Conservation (phyloP, 169 alveolate species). For the Sarcocystis neurona region DNA sequence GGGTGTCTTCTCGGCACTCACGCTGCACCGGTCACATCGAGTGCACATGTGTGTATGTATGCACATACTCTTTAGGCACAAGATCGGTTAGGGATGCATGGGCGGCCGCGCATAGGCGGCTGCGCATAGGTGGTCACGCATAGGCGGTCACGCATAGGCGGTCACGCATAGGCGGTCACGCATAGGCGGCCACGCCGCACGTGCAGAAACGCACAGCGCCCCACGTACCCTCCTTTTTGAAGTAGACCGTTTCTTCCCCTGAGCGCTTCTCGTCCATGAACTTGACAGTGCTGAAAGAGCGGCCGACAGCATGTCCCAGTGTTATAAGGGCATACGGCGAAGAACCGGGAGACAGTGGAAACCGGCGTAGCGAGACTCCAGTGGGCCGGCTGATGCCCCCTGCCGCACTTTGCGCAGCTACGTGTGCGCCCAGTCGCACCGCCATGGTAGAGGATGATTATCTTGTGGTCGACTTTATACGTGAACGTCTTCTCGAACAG, state of each 20-base stretch:
- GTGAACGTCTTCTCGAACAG: no score
- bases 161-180: not conserved
- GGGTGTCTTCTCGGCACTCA: no score
- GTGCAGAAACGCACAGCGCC: not conserved
- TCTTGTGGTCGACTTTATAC: no score
- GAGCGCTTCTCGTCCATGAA: conserved; percentile 71
- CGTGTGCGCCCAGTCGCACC: no score
- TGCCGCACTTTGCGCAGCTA: no score
- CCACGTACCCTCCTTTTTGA: conserved; percentile 74
- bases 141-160: not conserved
- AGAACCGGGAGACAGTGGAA: no score
- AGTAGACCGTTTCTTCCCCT: conserved; percentile 72
- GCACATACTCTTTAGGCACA: not conserved
- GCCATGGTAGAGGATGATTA: no score
- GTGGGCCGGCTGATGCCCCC: no score
- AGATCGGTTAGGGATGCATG: not conserved
- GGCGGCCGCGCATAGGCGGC: not conserved
- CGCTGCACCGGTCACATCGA: no score
- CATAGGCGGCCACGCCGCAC: not conserved
- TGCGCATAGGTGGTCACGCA: not conserved
- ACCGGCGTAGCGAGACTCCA: no score
- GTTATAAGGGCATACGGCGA: no score
- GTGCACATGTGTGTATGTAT: not conserved
- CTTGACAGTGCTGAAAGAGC: conserved; percentile 70
- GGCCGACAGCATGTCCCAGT: no score